Evolutionary conservation across 163 green algal genomes (phyloP), one percentile per base, ranked within the genome.

Genomic region (Chloromonas sp.): DNA sequence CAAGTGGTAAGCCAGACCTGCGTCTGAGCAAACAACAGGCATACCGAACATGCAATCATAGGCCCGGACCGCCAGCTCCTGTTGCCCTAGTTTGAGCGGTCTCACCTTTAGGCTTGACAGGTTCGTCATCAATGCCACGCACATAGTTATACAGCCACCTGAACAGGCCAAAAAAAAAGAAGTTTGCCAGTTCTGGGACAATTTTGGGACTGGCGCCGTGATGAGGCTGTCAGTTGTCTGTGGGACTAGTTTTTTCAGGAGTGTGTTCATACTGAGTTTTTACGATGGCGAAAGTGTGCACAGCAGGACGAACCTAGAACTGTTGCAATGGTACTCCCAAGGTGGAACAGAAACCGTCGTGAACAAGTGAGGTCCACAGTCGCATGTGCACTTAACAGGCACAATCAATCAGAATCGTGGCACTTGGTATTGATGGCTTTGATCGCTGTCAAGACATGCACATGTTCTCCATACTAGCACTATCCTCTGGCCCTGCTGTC

Each of bases 101-200:
- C 11, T 2, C 14, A 79, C 71, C 71, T 36, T 79, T 79, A 14
- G 71, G 71, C 14, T 79, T 79, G 71, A 79, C 71, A 3, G 71
- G 13, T 36, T 79, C 71, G 71, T 79, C 13, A 14, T 79, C 71
- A 11, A 79, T 14, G 5, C 71, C 71, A 11, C 71, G 11, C 71
- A 79, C 71, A 36, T 59, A 59, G 13, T 79, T 79, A 14, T 59
- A 79, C 71, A 79, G 13, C 71, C 71, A 79, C 71, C 71, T 79
- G 71, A 5, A 79, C 36, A 59, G 5, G 66, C 5, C 66, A 74
- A 11, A 5, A 74, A 5, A 74, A 5, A 36, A 79, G 71, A 11
- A 36, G 36, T 36, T 36, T 36, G 36, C 36, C 36, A 36, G 36
- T 36, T 36, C 36, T 36, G 36, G 36, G 36, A 36, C 36, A 36